These are phyloP conservation scores for Lactarius akahatsu DNA, from an alignment of 768 basidiomycete genomes.

Conservation along the genomic window DNA sequence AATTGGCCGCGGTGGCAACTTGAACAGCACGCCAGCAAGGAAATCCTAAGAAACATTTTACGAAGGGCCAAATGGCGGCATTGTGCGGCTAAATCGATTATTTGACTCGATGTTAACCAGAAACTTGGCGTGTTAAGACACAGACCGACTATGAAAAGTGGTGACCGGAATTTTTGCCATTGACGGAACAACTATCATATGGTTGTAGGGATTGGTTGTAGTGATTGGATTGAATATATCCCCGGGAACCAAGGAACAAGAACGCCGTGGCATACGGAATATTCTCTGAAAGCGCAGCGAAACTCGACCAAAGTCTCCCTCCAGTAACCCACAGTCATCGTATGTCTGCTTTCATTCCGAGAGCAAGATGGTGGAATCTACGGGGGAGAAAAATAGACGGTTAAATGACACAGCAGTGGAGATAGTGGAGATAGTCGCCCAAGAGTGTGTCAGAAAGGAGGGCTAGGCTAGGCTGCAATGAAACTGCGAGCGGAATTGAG, in stretches of 20 bases:
- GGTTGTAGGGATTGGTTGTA: background rate
- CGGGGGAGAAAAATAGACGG: background rate
- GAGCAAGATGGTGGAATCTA: background rate
- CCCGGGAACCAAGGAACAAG: background rate
- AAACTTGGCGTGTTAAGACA: background rate
- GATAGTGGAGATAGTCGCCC: slow-evolving; percentile 2
- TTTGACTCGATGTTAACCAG: background rate
- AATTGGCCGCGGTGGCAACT: slow-evolving; percentile 9
- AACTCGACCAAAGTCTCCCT: background rate
- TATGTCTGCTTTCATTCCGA: background rate
- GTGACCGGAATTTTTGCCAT: slow-evolving; percentile 7
- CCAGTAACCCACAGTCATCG: background rate
- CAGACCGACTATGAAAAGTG: background rate
- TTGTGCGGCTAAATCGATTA: background rate
- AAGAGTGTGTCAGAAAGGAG: background rate
- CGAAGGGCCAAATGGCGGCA: background rate
- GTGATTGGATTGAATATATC: background rate
- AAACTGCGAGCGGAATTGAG: slow-evolving; percentile 10
- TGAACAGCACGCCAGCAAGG: slow-evolving; percentile 1
- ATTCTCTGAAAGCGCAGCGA: background rate
- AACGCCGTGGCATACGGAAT: background rate
- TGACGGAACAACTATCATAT: background rate
- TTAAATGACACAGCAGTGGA: slow-evolving; percentile 2
- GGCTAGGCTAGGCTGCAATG: background rate
- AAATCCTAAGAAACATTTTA: slow-evolving; percentile 8